Evolutionary conservation across 129 eudicot species (phyloP), one percentile per base, ranked within the genome.

Genomic region (Arctium minus): DNA sequence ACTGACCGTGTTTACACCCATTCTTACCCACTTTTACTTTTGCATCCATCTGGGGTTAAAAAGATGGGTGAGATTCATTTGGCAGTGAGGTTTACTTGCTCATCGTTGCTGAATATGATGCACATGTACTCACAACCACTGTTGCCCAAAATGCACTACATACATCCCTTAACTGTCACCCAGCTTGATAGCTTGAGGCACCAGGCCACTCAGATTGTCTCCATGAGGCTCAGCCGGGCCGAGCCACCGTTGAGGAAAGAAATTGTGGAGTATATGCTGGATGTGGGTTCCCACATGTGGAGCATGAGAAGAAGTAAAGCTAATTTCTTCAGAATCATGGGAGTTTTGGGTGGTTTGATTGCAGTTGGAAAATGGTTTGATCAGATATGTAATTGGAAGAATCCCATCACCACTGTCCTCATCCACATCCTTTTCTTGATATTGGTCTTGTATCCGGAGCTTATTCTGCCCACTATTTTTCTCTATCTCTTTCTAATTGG

Each of bases 261-360:
- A 81, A 78, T 90, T 40, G 94, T 90, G 37, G 94, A 90, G 62
- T 90, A 88, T 53, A 90, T 90, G 94, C 80, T 90, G 50, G 94
- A 90, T 60, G 91, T 90, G 73, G 87, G 88, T 73, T 90, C 94
- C 15, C 94, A 90, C 82, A 90, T 90, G 94, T 90, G 94, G 94
- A 90, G 94, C 67, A 90, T 90, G 94, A 88, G 94, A 80, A 86
- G 94, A 86, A 90, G 94, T 82, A 90, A 90, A 82, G 94, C 94
- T 17, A 90, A 90, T 50, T 90, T 90, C 42, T 88, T 90, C 53
- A 84, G 94, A 73, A 88, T 90, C 46, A 86, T 90, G 83, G 83
- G 85, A 1, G 86, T 90, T 27, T 88, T 88, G 70, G 80, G 89
- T 2, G 91, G 94, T 0, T 36, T 88, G 33, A 84, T 90, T 53